Conservation (phyloP, 176 grass and related monocot species). For the Ananas comosus region DNA sequence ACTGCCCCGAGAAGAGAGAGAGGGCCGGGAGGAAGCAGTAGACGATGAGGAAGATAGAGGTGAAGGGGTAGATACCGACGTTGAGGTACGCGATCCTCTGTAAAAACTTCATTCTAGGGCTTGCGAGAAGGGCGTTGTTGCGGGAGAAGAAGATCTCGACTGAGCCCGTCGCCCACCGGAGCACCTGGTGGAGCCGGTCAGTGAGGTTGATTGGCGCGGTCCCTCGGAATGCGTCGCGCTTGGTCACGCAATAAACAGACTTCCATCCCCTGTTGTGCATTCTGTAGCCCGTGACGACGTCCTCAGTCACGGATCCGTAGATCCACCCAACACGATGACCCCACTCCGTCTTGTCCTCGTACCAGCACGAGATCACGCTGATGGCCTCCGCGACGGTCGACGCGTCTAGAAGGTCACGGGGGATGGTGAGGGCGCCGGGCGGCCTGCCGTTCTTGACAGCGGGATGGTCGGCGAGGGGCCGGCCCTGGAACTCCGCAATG, state of each 20-base stretch:
- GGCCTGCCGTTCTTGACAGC: conserved; percentile 80
- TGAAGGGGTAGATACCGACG: conserved; percentile 95
- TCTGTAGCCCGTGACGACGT: conserved; percentile 96
- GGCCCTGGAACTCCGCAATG: conserved; percentile 87
- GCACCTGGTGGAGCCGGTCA: conserved; percentile 94
- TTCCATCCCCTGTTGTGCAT: conserved; percentile 99
- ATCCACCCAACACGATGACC: conserved; percentile 94
- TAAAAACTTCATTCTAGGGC: conserved; percentile 73
- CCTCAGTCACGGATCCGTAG: conserved; percentile 94
- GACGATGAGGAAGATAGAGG: conserved; percentile 92
- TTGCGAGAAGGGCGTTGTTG: conserved; percentile 79
- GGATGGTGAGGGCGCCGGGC: conserved; percentile 72
- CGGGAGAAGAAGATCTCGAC: conserved; percentile 99
- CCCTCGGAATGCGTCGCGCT: conserved; percentile 88
- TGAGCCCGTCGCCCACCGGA: conserved; percentile 91
- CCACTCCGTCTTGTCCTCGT: conserved; percentile 98
- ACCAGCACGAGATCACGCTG: conserved; percentile 97
- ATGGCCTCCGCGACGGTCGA: conserved; percentile 91
- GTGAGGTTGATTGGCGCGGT: conserved; percentile 94
- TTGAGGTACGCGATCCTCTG: conserved; percentile 90
- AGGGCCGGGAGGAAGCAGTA: conserved; percentile 98
- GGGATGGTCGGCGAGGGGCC: conserved; percentile 94
- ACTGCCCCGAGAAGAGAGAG: conserved; percentile 88
- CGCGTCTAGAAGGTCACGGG: conserved; percentile 81
- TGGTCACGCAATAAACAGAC: conserved; percentile 96